Conservation (phyloP, 2,329 filamentous ascomycete genomes). For the Aspergillus novofumigatus region DNA sequence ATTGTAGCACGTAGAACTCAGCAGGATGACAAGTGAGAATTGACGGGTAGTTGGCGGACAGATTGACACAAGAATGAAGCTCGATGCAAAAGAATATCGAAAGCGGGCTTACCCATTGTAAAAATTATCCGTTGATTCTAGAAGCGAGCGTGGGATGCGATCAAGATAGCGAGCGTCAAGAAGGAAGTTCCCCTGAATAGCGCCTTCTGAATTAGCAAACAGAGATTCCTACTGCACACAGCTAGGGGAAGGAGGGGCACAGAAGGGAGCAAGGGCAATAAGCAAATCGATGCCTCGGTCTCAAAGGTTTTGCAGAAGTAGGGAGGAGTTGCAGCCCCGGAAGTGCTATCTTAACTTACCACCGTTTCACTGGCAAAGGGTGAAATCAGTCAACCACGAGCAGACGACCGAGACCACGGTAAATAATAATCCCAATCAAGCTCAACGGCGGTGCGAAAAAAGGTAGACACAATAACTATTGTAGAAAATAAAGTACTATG, state of each 20-base stretch:
- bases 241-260: constrained; percentile 9
- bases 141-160: constrained; percentile 22
- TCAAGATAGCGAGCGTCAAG: constrained; percentile 19
- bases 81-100: constrained; percentile 6
- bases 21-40: background rate
- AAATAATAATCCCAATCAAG: constrained; percentile 7
- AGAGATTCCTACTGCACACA: constrained; percentile 13
- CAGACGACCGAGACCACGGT: constrained; percentile 2
- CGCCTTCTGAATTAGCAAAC: constrained; percentile 20
- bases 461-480: constrained; percentile 2
- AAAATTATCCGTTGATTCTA: constrained; percentile 17
- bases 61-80: constrained; percentile 1
- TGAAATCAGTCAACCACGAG: constrained; percentile 8
- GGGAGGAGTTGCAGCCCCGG: background rate
- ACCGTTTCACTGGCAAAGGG: constrained; percentile 12
- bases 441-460: constrained; percentile 6
- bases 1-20: constrained; percentile 8
- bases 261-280: background rate
- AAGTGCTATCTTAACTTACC: constrained; percentile 13
- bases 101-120: constrained; percentile 38
- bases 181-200: constrained; percentile 28
- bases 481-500: constrained; percentile 8
- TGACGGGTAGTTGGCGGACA: background rate
- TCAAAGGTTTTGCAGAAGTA: constrained; percentile 7
- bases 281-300: constrained; percentile 6